Evolutionary conservation across 2,329 filamentous ascomycete genomes (phyloP).

Genomic region (Orbilia oligospora): DNA sequence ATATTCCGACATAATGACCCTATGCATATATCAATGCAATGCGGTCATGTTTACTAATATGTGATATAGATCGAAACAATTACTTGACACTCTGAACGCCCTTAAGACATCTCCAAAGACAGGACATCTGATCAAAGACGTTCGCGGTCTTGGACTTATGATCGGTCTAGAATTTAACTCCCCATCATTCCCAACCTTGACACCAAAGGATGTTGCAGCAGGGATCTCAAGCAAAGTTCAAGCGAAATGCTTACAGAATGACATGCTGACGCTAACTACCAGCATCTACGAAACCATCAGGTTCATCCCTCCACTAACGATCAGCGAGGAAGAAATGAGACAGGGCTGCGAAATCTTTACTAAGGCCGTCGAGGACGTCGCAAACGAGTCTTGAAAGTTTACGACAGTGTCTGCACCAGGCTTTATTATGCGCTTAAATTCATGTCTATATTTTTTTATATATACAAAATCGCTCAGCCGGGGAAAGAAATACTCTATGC

Average conservation of each 20-base stretch:
- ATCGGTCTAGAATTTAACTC: constrained; percentile 66
- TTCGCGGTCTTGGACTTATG: constrained; percentile 67
- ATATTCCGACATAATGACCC: not conserved
- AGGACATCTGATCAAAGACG: constrained; percentile 66
- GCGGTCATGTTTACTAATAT: not conserved
- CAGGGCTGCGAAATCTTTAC: constrained; percentile 66
- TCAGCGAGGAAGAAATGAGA: constrained; percentile 67
- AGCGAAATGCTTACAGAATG: constrained; percentile 67
- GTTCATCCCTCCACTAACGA: constrained; percentile 67
- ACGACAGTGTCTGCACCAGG: constrained; percentile 16
- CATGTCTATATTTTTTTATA: constrained; percentile 22
- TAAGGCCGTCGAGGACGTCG: constrained; percentile 66
- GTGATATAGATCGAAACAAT: constrained; percentile 59
- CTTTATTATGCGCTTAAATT: not conserved
- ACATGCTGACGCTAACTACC: constrained; percentile 67
- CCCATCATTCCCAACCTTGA: constrained; percentile 48
- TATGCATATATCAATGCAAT: not conserved
- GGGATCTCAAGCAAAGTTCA: constrained; percentile 67
- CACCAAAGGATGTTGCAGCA: constrained; percentile 62
- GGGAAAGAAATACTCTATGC: not conserved
- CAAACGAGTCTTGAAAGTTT: constrained; percentile 65
- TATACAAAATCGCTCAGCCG: not conserved
- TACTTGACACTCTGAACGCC: constrained; percentile 62
- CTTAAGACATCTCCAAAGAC: constrained; percentile 63
- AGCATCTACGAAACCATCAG: constrained; percentile 67